Evolutionary conservation across 805 yeast genomes (phyloP).

Genomic region (Myxozyma kluyveri): DNA sequence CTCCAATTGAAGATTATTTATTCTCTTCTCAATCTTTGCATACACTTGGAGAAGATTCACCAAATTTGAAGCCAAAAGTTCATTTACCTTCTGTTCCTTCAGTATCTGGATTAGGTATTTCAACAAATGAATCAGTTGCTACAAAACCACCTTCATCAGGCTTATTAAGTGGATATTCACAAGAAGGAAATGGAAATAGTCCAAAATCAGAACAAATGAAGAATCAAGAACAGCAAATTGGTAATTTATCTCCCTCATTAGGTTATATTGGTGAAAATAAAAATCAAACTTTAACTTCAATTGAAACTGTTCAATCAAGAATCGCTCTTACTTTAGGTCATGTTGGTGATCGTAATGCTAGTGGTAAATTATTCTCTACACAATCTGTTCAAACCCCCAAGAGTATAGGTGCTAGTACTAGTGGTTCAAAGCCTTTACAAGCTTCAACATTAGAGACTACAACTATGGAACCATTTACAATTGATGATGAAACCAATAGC

Average conservation of each 20-base stretch:
- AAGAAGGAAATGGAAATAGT: neutral
- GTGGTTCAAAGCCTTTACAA: neutral
- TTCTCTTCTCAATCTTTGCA: constrained; percentile 21
- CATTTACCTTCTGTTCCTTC: constrained; percentile 16
- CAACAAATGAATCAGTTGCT: too few relatives aligned
- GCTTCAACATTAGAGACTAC: neutral
- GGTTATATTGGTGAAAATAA: constrained; percentile 14
- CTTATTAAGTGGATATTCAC: neutral
- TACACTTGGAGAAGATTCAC: constrained; percentile 21
- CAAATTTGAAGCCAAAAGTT: constrained; percentile 21
- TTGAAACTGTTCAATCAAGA: constrained; percentile 27
- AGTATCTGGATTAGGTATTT: neutral
- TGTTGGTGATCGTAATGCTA: neutral
- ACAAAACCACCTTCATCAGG: neutral
- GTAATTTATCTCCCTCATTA: neutral
- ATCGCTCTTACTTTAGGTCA: constrained; percentile 25
- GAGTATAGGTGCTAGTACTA: neutral
- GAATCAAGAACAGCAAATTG: neutral
- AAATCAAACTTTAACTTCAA: constrained; percentile 22
- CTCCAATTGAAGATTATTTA: constrained; percentile 7
- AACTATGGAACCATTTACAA: constrained; percentile 2
- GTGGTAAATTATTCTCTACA: neutral
- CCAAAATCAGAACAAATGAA: constrained; percentile 3
- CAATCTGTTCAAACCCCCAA: neutral
- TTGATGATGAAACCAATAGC: constrained; percentile 3